Evolutionary conservation across 768 basidiomycete species (phyloP).

Genomic region (Coprinopsis sp.): DNA sequence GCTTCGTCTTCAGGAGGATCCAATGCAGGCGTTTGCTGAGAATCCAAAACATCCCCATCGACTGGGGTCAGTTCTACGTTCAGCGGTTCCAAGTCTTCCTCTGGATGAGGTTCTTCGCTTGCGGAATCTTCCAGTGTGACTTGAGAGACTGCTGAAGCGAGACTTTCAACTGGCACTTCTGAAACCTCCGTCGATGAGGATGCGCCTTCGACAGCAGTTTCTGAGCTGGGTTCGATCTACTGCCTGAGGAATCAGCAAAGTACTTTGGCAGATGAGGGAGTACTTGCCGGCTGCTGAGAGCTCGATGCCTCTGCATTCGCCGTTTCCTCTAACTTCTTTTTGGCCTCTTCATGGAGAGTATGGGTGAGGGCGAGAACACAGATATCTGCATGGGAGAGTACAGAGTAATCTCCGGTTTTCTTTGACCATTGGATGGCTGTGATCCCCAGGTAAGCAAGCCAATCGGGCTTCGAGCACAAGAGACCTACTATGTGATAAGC

Average conservation of each 20-base stretch:
- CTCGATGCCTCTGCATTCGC: too few relatives aligned
- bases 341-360: conserved; percentile 59
- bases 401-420: conserved; percentile 94
- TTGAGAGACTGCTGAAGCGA: too few relatives aligned
- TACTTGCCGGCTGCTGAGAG: too few relatives aligned
- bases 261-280: too few relatives aligned
- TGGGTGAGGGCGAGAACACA: conserved; percentile 87
- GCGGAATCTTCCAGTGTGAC: conserved; percentile 7
- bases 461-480: background rate
- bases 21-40: background rate
- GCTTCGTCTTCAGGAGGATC: conserved; percentile 12
- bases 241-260: too few relatives aligned
- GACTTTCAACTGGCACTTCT: too few relatives aligned
- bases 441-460: background rate
- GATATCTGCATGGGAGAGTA: conserved; percentile 87
- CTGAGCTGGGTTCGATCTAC: conserved; percentile 21
- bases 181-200: background rate
- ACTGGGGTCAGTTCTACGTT: conserved; percentile 11
- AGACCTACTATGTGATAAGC: conserved; percentile 58
- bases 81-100: conserved; percentile 15
- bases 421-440: conserved; percentile 88
- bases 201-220: background rate
- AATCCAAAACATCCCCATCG: conserved; percentile 6
- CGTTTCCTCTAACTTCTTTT: conserved; percentile 30
- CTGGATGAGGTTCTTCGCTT: conserved; percentile 13